A percentile compares a stretch with the other conserved stretches of the same genome.
These are phyloP conservation scores for Juglanconis sp. DNA, from an alignment of 2,329 filamentous ascomycete species.

Conservation along the genomic window DNA sequence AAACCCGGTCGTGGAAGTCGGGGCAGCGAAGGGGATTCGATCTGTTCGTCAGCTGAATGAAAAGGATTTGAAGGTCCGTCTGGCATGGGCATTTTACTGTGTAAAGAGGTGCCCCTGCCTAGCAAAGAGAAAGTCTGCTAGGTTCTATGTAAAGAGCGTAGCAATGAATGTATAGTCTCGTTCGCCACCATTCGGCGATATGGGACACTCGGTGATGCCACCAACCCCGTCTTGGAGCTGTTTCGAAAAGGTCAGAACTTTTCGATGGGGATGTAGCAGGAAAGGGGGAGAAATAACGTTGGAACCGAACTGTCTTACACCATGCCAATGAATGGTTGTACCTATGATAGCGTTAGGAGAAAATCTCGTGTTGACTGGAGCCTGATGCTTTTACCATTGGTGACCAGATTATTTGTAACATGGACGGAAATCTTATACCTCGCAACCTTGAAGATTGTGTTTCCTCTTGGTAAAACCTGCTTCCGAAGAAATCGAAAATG, in stretches of 20 bases:
- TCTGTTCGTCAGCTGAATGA: too few species aligned
- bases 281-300: conserved; percentile 15
- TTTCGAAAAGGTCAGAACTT: not conserved
- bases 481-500: too few species aligned
- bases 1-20: too few species aligned
- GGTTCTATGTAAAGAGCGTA: not conserved
- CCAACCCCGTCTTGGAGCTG: conserved; percentile 45
- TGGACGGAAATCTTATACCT: conserved; percentile 49
- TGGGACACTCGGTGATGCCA: conserved; percentile 40
- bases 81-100: too few species aligned
- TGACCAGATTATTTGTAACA: conserved; percentile 62
- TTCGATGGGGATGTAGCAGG: not conserved
- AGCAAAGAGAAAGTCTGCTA: too few species aligned
- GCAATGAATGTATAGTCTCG: conserved; percentile 36
- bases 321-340: conserved; percentile 50
- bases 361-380: not conserved
- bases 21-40: too few species aligned
- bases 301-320: conserved; percentile 40
- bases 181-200: conserved; percentile 31
- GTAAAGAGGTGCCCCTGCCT: too few species aligned
- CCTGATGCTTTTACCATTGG: conserved; percentile 29
- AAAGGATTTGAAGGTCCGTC: too few species aligned
- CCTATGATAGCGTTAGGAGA: conserved; percentile 20
- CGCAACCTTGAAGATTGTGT: too few species aligned
- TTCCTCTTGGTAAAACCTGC: too few species aligned